Conservation (phyloP, 306 rosid genomes). For the Prunus davidiana region DNA sequence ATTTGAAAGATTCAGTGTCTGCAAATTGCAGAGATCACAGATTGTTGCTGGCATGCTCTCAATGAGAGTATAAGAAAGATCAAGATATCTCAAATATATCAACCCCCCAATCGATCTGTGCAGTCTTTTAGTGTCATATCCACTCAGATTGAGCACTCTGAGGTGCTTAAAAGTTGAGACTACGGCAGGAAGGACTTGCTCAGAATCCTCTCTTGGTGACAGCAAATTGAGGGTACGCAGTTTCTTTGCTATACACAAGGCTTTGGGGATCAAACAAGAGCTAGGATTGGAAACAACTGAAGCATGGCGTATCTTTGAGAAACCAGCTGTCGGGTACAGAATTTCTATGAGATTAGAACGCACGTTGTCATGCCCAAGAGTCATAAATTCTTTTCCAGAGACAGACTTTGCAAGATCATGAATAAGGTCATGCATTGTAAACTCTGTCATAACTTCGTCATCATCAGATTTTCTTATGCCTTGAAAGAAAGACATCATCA, state of each 20-base stretch:
- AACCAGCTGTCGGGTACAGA: background rate
- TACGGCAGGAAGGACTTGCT: conserved; percentile 4
- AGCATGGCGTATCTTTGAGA: conserved; percentile 19
- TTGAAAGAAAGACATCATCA: conserved; percentile 31
- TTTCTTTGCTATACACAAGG: conserved; percentile 15
- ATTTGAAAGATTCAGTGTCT: conserved; percentile 12
- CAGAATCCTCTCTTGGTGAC: conserved; percentile 7
- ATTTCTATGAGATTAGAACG: background rate
- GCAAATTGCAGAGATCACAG: conserved; percentile 15
- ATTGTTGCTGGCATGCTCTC: conserved; percentile 10
- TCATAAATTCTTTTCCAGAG: conserved; percentile 22
- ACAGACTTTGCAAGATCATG: conserved; percentile 23
- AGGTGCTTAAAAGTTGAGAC: conserved; percentile 20
- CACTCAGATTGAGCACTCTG: conserved; percentile 19
- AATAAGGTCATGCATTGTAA: conserved; percentile 28
- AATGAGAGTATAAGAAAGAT: conserved; percentile 16
- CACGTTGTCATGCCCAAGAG: background rate
- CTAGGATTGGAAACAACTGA: conserved; percentile 22
- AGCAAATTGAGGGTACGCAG: conserved; percentile 20
- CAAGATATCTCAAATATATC: conserved; percentile 14
- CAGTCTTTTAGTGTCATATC: conserved; percentile 10
- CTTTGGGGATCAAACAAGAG: conserved; percentile 4
- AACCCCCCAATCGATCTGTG: conserved; percentile 14
- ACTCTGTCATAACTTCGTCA: conserved; percentile 5
- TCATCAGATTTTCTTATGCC: background rate